These are phyloP conservation scores for Coprinopsis cinerea DNA, from an alignment of 768 basidiomycete species.

Conservation along the genomic window DNA sequence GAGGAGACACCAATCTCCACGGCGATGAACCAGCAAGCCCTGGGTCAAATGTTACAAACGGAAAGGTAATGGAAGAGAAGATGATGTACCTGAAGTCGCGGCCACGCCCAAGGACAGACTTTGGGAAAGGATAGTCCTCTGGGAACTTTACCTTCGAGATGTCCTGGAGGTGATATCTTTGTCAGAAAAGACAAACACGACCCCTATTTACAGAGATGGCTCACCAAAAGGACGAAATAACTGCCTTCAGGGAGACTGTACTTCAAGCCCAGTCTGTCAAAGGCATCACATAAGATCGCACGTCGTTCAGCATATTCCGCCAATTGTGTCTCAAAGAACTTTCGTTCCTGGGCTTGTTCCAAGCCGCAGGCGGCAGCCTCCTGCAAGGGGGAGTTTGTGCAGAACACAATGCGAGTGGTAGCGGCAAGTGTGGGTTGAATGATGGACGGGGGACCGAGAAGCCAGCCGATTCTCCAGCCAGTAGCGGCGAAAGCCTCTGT, in stretches of 20 bases:
- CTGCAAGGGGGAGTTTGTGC: slow-evolving; percentile 90
- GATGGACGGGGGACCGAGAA: slow-evolving; percentile 80
- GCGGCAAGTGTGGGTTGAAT: slow-evolving; percentile 86
- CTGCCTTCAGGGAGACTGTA: slow-evolving; percentile 87
- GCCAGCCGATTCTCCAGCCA: slow-evolving; percentile 97
- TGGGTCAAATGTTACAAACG: slow-evolving; percentile 24
- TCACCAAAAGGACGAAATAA: slow-evolving; percentile 84
- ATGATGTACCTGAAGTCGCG: slow-evolving; percentile 70
- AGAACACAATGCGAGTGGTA: slow-evolving; percentile 91
- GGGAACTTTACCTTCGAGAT: slow-evolving; percentile 76
- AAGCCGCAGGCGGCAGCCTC: slow-evolving; percentile 90
- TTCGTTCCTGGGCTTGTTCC: slow-evolving; percentile 64
- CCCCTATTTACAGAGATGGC: too few species aligned
- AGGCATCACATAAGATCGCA: slow-evolving; percentile 64
- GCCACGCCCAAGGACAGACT: slow-evolving; percentile 69
- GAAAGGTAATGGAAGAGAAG: neutral
- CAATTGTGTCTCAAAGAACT: slow-evolving; percentile 75
- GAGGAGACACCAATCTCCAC: slow-evolving; percentile 85
- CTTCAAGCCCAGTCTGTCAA: slow-evolving; percentile 76
- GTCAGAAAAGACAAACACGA: neutral
- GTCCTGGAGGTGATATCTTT: slow-evolving; percentile 35
- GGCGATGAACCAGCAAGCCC: slow-evolving; percentile 95
- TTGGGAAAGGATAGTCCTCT: slow-evolving; percentile 78
- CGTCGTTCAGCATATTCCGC: slow-evolving; percentile 79
- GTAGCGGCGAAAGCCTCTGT: slow-evolving; percentile 94